These are phyloP conservation scores for Mimosa pudica DNA, from an alignment of 306 rosid species.

Conservation along the genomic window DNA sequence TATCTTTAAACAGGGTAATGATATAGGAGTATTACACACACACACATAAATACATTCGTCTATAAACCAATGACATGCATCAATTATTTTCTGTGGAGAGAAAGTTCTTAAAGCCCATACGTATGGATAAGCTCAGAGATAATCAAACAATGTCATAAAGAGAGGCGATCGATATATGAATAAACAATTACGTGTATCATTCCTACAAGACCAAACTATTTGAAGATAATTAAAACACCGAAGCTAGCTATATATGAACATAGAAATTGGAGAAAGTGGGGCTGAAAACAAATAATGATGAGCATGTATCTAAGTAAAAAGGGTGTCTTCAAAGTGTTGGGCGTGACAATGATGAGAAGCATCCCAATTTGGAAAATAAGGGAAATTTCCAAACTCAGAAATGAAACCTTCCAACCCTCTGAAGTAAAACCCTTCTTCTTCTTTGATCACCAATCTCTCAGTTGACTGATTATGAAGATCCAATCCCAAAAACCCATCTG, in stretches of 20 bases:
- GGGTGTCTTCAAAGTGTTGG: constrained; percentile 64
- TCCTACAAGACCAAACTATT: constrained; percentile 21
- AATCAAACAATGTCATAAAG: no score
- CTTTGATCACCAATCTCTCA: constrained; percentile 41
- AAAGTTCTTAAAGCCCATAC: background rate
- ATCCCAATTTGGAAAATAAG: constrained; percentile 53
- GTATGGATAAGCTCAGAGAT: background rate
- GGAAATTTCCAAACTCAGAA: constrained; percentile 63
- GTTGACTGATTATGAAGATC: constrained; percentile 35
- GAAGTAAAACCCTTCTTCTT: constrained; percentile 51
- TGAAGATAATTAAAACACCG: constrained; percentile 7
- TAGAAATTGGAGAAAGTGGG: background rate
- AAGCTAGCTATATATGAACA: background rate
- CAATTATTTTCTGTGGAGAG: background rate
- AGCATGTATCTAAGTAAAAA: constrained; percentile 34
- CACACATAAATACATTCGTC: no score
- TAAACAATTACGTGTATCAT: background rate
- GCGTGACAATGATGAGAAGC: constrained; percentile 35
- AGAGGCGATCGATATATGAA: background rate
- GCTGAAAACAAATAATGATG: background rate
- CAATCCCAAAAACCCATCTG: constrained; percentile 37
- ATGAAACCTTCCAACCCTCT: constrained; percentile 75
- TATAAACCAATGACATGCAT: no score
- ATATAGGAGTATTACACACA: no score
- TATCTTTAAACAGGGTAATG: background rate